Conservation (phyloP, 2,329 filamentous ascomycete species). For the Cladosporium halotolerans region DNA sequence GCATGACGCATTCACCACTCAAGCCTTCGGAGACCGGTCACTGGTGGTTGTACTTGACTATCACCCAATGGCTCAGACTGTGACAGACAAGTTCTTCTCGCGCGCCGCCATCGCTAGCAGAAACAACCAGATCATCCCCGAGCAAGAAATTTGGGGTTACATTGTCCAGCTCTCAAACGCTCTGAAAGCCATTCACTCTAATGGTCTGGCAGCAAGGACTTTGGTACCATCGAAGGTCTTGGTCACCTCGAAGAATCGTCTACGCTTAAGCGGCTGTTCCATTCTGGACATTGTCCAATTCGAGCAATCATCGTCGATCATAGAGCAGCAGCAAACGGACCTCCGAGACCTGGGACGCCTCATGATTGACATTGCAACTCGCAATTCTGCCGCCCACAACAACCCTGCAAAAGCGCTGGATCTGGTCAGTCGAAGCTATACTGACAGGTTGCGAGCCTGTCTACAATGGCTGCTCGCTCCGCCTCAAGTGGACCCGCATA, state of each 20-base stretch:
- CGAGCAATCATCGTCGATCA: slow-evolving; percentile 60
- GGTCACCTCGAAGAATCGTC: slow-evolving; percentile 80
- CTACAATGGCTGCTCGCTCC: slow-evolving; percentile 75
- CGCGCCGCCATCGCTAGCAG: slow-evolving; percentile 14
- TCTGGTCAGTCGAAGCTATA: slow-evolving; percentile 69
- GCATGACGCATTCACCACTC: slow-evolving; percentile 87
- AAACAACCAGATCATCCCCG: slow-evolving; percentile 35
- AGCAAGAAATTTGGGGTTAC: slow-evolving; percentile 83
- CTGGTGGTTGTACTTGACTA: slow-evolving; percentile 92
- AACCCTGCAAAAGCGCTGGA: slow-evolving; percentile 69
- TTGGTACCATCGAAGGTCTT: slow-evolving; percentile 86
- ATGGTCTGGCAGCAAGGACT: slow-evolving; percentile 75
- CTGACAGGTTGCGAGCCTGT: slow-evolving; percentile 68
- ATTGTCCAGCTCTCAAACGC: slow-evolving; percentile 86
- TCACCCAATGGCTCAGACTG: slow-evolving; percentile 81
- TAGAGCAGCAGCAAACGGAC: slow-evolving; percentile 82
- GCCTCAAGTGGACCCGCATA: slow-evolving; percentile 29
- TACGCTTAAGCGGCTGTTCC: slow-evolving; percentile 80
- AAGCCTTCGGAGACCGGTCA: slow-evolving; percentile 89
- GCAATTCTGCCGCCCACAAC: slow-evolving; percentile 40
- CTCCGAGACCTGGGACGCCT: slow-evolving; percentile 76
- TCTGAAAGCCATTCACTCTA: slow-evolving; percentile 75
- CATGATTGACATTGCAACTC: slow-evolving; percentile 70
- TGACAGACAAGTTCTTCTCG: slow-evolving; percentile 72
- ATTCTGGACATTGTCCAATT: slow-evolving; percentile 85